Percentiles rank a stretch among this genome's conserved stretches.
Evolutionary conservation across 805 yeast species (phyloP).

Genomic region (Lachancea fermentati): DNA sequence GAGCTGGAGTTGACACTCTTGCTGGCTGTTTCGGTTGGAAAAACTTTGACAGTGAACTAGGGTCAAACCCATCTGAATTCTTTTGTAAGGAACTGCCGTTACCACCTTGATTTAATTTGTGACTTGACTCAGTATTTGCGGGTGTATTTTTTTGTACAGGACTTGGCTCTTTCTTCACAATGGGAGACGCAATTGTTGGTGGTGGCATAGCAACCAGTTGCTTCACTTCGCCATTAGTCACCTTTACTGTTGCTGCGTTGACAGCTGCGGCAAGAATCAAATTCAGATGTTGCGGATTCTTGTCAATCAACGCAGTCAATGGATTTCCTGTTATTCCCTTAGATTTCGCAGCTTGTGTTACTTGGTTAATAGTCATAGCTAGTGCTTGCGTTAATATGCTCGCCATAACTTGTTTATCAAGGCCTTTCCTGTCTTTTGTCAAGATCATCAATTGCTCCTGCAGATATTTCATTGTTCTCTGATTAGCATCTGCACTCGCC

Average conservation of each 20-base stretch:
- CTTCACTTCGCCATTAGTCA: constrained; percentile 49
- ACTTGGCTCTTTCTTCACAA: constrained; percentile 1
- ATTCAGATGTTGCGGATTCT: constrained; percentile 75
- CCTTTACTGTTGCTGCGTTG: constrained; percentile 65
- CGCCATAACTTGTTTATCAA: constrained; percentile 77
- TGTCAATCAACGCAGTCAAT: constrained; percentile 67
- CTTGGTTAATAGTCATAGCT: constrained; percentile 90
- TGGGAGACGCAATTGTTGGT: constrained; percentile 11
- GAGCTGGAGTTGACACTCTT: constrained; percentile 11
- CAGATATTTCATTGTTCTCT: constrained; percentile 65
- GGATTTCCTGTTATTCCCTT: constrained; percentile 79
- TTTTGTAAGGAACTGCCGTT: constrained; percentile 2
- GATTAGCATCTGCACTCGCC: constrained; percentile 33
- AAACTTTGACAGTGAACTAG: constrained; percentile 32
- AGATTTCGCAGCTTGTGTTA: constrained; percentile 79
- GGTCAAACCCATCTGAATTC: constrained; percentile 27
- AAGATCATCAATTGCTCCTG: constrained; percentile 81
- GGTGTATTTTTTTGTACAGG: constrained; percentile 3
- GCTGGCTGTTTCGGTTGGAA: constrained; percentile 32
- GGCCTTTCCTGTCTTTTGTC: constrained; percentile 70
- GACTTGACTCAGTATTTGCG: not conserved
- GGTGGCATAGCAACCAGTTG: constrained; percentile 33
- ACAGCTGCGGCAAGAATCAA: constrained; percentile 75
- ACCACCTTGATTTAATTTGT: not conserved
- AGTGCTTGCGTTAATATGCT: constrained; percentile 82